Conservation (phyloP, 2,329 filamentous ascomycete genomes). For the Aspergillus vadensis region DNA sequence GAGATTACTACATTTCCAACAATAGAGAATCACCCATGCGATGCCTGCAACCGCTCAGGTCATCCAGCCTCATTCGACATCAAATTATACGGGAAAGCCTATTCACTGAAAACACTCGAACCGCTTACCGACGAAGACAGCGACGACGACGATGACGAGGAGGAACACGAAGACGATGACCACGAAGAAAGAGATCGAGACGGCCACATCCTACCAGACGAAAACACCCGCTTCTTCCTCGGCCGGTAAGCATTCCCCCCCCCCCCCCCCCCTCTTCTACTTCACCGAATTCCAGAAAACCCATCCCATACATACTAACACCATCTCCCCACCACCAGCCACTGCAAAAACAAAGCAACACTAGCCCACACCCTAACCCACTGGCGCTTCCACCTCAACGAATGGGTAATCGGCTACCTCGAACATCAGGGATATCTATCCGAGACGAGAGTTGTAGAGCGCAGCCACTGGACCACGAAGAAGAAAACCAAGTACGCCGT, state of each 20-base stretch:
- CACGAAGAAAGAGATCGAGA: slow-evolving; percentile 44
- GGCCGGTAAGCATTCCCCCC: slow-evolving; percentile 44
- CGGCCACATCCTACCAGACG: slow-evolving; percentile 49
- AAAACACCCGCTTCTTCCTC: slow-evolving; percentile 53
- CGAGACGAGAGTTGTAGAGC: slow-evolving; percentile 59
- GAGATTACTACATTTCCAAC: slow-evolving; percentile 51
- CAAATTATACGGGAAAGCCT: slow-evolving; percentile 65
- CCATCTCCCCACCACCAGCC: slow-evolving; percentile 30
- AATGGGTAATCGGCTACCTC: slow-evolving; percentile 68
- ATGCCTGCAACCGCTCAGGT: slow-evolving; percentile 69
- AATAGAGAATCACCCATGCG: slow-evolving; percentile 56
- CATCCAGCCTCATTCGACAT: slow-evolving; percentile 70
- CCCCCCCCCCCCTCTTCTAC: neutral
- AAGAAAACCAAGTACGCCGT: slow-evolving; percentile 64
- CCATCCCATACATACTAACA: neutral
- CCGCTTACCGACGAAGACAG: slow-evolving; percentile 57
- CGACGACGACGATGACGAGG: slow-evolving; percentile 34
- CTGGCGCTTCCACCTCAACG: slow-evolving; percentile 74
- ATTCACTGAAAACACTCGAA: slow-evolving; percentile 66
- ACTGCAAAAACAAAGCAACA: slow-evolving; percentile 65
- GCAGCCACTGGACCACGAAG: slow-evolving; percentile 63
- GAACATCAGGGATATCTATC: slow-evolving; percentile 59
- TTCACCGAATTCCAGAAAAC: no score
- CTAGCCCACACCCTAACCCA: slow-evolving; percentile 72
- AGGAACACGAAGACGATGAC: slow-evolving; percentile 23